Conservation (phyloP, 805 yeast genomes). For the Debaryomyces castellii region DNA sequence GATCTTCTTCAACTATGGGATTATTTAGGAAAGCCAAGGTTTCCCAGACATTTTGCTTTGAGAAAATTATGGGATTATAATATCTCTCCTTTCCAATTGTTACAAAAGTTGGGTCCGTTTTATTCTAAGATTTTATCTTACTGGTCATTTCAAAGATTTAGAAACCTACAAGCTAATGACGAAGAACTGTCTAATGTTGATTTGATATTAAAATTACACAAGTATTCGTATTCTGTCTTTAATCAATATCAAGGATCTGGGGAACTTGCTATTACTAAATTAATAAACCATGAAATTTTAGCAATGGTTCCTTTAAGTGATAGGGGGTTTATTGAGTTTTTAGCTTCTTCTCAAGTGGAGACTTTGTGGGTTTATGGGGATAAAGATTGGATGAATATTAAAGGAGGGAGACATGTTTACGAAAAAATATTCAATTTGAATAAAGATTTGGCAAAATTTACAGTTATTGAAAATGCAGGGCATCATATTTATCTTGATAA, state of each 20-base stretch:
- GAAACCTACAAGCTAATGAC: slow-evolving; percentile 22
- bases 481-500: slow-evolving; percentile 45
- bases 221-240: slow-evolving; percentile 41
- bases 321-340: slow-evolving; percentile 33
- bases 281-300: slow-evolving; percentile 39
- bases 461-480: slow-evolving; percentile 34
- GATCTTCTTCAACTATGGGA: slow-evolving; percentile 27
- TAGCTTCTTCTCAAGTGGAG: slow-evolving; percentile 20
- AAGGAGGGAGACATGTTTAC: slow-evolving; percentile 36
- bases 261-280: slow-evolving; percentile 42
- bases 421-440: slow-evolving; percentile 19
- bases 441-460: slow-evolving; percentile 17
- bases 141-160: slow-evolving; percentile 42
- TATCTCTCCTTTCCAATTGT: slow-evolving; percentile 38
- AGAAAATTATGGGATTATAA: slow-evolving; percentile 37
- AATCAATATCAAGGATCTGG: slow-evolving; percentile 45
- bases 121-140: slow-evolving; percentile 40
- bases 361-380: slow-evolving; percentile 41
- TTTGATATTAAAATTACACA: slow-evolving; percentile 35
- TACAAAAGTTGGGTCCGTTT: slow-evolving; percentile 38
- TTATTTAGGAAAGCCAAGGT: slow-evolving; percentile 34
- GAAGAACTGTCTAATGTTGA: slow-evolving; percentile 7
- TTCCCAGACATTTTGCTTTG: slow-evolving; percentile 32
- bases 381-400: slow-evolving; percentile 43
- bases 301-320: slow-evolving; percentile 41